Base-by-base conservation (phyloP, 2,329 filamentous ascomycete genomes). In the Alternaria postmessia region DNA sequence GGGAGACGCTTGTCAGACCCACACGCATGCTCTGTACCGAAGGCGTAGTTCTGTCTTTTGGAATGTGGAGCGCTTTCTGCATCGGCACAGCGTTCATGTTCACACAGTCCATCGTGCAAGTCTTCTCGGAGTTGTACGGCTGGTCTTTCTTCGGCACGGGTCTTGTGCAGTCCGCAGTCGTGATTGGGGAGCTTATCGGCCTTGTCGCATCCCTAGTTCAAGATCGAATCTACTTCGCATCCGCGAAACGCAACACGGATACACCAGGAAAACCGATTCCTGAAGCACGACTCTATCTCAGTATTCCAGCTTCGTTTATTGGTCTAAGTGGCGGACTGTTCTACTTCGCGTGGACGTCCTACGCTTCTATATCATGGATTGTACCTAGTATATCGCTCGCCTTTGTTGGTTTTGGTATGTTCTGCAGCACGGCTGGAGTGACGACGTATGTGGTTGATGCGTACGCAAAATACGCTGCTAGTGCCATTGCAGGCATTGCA, bases 381-480 rank as follows among this genome's bases (percentile, higher is more conserved):
- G 75, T 79, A 6, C 83, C 84, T 0, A 78, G 81, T 0, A 72
- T 84, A 16, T 82, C 83, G 0, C 75, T 86, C 2, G 74, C 69
- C 0, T 78, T 85, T 66, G 80, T 85, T 1, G 84, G 84, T 0
- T 82, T 82, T 26, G 84, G 83, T 2, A 83, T 82, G 65, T 82
- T 82, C 12, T 75, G 78, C 32, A 80, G 85, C 8, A 79, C 84
- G 0, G 73, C 77, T 1, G 81, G 79, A 0, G 79, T 84, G 16
- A 79, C 80, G 18, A 80, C 81, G 57, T 86, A 86, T 52, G 73
- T 85, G 14, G 78, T 82, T 2, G 84, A 86, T 66, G 77, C 81
- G 2, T 86, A 86, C 60, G 77, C 79, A 2, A 81, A 80, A 51
- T 85, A 84, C 60, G 82, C 83, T 4, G 83, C 79, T 1, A 84